Conservation (phyloP, 345 rosid species). For the Physaria fendleri region DNA sequence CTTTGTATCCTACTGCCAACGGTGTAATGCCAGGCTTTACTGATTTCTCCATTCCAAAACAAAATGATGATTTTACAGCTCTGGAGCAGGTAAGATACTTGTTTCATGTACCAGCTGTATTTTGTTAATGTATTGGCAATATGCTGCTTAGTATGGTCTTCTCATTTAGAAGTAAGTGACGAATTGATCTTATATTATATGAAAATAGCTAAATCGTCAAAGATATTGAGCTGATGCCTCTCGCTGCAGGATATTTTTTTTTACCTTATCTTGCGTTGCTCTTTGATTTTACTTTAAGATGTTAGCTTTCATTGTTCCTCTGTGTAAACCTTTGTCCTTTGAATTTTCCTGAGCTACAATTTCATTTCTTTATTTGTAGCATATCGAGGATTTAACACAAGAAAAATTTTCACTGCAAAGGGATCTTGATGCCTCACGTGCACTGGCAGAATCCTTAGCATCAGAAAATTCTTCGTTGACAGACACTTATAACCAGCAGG, state of each 20-base stretch:
- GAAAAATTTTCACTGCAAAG: slow-evolving; percentile 94
- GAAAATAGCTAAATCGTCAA: background rate
- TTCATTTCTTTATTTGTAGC: slow-evolving; percentile 43
- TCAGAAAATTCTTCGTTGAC: slow-evolving; percentile 92
- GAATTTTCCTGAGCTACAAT: slow-evolving; percentile 7
- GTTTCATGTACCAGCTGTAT: background rate
- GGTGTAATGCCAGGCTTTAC: slow-evolving; percentile 33
- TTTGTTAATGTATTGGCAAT: background rate
- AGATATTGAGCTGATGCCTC: slow-evolving; percentile 1
- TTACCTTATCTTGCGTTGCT: background rate
- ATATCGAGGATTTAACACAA: slow-evolving; percentile 95
- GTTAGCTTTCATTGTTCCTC: slow-evolving; percentile 3
- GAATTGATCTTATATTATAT: slow-evolving; percentile 9
- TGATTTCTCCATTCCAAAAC: slow-evolving; percentile 50
- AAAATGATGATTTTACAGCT: slow-evolving; percentile 80
- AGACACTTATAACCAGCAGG: slow-evolving; percentile 94
- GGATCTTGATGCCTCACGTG: slow-evolving; percentile 91
- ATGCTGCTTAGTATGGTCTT: slow-evolving; percentile 3
- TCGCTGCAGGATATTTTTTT: background rate
- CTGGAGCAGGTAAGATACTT: slow-evolving; percentile 80
- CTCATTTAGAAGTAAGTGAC: background rate
- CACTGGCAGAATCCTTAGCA: slow-evolving; percentile 91
- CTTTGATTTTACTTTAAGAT: background rate
- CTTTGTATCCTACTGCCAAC: slow-evolving; percentile 31
- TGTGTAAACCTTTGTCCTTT: background rate